Base-by-base conservation (phyloP, 495 filamentous ascomycete species). In the Aspergillus avenaceus region DNA sequence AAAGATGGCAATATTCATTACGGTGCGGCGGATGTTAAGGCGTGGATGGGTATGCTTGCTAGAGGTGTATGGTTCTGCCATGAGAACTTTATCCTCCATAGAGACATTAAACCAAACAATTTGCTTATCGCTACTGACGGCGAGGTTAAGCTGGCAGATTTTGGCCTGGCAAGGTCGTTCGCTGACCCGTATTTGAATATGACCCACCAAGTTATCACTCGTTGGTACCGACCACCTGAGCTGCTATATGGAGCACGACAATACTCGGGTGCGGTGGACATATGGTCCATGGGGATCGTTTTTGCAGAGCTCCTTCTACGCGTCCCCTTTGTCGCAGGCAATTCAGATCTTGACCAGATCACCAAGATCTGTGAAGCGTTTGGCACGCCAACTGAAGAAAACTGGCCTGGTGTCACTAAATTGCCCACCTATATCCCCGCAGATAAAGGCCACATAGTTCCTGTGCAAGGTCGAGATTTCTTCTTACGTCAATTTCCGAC, bases 41-140 rank as follows among this genome's bases (percentile, higher is more conserved):
- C 91, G 21, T 99, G 95, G 95, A 95, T 96, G 85, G 89, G 86
- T 27, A 97, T 97, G 95, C 81, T 97, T 11, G 75, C 78, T n/a
- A 81, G 92, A 43, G 95, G 89, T 9, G 84, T 97, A 16, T 95
- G 88, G 86, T 97, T 92, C 73, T 97, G 95, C 71, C 95, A 99
- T 68, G 88, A 88, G 64, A 95, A 93, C 65, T 90, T 84, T 55
- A 81, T 99, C 3, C 74, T 99, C 36, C 95, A 99, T 71, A 87
- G 93, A 54, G 95, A 99, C 74, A 97, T 99, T 75, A 99, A 99
- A 66, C 92, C 93, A 26, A 97, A 97, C 80, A 97, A 99, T 69
- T 73, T 97, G 61, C 80, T 99, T 40, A 93, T 97, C 53, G 90
- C 91, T 12, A 85, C 90, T 11, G 85, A 96, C 62, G 92, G 93